Base-by-base conservation (phyloP, 176 grass and related monocot genomes). In the Chrysopogon serrulatus region DNA sequence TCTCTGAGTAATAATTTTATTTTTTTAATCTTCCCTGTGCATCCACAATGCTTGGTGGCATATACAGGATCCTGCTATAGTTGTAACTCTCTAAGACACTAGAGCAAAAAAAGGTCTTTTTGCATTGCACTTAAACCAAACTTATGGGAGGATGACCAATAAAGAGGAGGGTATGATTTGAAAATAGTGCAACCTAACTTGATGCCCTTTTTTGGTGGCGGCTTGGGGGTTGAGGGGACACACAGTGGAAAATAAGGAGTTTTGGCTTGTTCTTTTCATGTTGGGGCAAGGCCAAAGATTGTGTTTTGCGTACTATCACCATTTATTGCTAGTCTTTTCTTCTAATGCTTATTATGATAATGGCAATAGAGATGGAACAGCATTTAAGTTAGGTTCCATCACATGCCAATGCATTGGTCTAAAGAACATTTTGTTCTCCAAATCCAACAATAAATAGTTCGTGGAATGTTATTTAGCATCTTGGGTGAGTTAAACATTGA, bases 401-500 rank as follows among this genome's bases (percentile, higher is more conserved):
- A 35, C 23, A 82, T 76, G 44, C 42, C 45, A 2, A 4, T 11
- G 47, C 21, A 36, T 28, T 87, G 33, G 34, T 83, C 26, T 79
- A 78, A 9, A 15, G 26, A 56, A 65, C 15, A 10, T 43, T 65
- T 23, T 77, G 33, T 27, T 51, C 65, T 41, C 30, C 4, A 43
- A 65, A 27, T 65, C 9, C 28, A 78, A 65, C 4, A 14, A 43
- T 32, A 69, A 69, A 80, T 70, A 53, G 31, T 85, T 61, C 59
- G 36, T 19, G 19, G 37, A 68, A 47, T 79, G 34, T 59, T 76
- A 36, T 68, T 73, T 59, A 6, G 70, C 39, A 76, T 62, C 43
- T 81, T 88, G 44, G 84, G 19, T 80, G 24, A 54, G 60, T 68
- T 65, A 83, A 39, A 24, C 66, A 27, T 68, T 79, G 76, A 37